Conservation (phyloP, 495 filamentous ascomycete genomes). For the Trichodelitschia bisporula region DNA sequence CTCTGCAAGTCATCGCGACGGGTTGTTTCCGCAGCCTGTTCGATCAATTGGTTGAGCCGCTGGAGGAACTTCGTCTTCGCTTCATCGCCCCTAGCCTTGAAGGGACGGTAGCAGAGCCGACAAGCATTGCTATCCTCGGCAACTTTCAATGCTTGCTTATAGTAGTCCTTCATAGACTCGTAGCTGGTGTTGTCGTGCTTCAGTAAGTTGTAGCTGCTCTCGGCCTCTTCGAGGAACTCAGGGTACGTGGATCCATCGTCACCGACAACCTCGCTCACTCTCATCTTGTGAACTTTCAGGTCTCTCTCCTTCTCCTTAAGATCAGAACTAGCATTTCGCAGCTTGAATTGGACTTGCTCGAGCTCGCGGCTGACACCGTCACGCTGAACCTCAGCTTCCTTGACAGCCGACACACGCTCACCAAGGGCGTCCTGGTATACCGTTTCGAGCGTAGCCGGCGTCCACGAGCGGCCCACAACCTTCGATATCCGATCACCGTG, state of each 20-base stretch:
- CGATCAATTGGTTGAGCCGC: slow-evolving; percentile 25
- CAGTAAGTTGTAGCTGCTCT: slow-evolving; percentile 32
- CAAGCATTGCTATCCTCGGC: slow-evolving; percentile 40
- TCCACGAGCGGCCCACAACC: slow-evolving; percentile 39
- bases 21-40: slow-evolving; percentile 16
- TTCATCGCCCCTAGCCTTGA: slow-evolving; percentile 29
- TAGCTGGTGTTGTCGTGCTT: slow-evolving; percentile 39
- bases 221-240: slow-evolving; percentile 25
- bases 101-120: slow-evolving; percentile 50
- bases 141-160: slow-evolving; percentile 29
- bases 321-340: slow-evolving; percentile 35
- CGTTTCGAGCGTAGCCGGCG: slow-evolving; percentile 38
- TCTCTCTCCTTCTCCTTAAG: slow-evolving; percentile 39
- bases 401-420: slow-evolving; percentile 23
- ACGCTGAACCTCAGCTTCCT: slow-evolving; percentile 38
- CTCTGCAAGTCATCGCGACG: slow-evolving; percentile 21
- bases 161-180: slow-evolving; percentile 36
- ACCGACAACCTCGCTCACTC: slow-evolving; percentile 25
- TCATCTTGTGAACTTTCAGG: slow-evolving; percentile 28
- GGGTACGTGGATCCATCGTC: slow-evolving; percentile 25
- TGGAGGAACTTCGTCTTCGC: slow-evolving; percentile 4
- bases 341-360: slow-evolving; percentile 51
- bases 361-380: slow-evolving; percentile 47
- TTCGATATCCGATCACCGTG: slow-evolving; percentile 42
- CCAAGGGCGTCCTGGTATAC: slow-evolving; percentile 44